A percentile compares a stretch with the other conserved stretches of the same genome.
Conservation (phyloP, 768 basidiomycete genomes). For the Psilocybe tampanensis region DNA sequence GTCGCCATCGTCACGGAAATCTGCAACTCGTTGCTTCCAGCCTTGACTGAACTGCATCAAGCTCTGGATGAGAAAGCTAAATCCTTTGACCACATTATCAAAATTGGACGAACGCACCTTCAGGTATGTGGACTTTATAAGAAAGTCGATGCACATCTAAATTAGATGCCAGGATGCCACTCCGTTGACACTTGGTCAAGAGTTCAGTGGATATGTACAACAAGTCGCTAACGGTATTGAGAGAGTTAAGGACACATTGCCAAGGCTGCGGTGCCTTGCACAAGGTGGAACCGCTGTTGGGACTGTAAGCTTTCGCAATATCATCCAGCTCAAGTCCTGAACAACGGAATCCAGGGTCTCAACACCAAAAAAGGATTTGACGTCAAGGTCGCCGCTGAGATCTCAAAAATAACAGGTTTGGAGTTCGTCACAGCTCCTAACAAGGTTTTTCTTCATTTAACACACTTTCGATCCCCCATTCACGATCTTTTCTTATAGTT, state of each 20-base stretch:
- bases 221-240: conserved; percentile 91
- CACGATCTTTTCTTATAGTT: conserved; percentile 59
- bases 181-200: conserved; percentile 95
- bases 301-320: conserved; percentile 61
- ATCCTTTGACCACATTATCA: conserved; percentile 89
- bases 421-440: conserved; percentile 97
- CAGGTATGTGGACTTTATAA: conserved; percentile 48
- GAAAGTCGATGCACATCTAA: not conserved
- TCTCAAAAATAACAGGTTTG: conserved; percentile 88
- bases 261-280: conserved; percentile 86
- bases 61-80: conserved; percentile 83
- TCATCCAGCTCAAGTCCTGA: conserved; percentile 5
- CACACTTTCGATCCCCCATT: not conserved
- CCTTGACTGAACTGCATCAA: conserved; percentile 79
- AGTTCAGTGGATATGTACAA: conserved; percentile 98
- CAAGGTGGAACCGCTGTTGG: conserved; percentile 99
- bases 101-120: conserved; percentile 97
- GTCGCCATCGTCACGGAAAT: conserved; percentile 94
- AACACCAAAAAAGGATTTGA: conserved; percentile 98
- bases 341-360: conserved; percentile 62
- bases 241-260: conserved; percentile 78
- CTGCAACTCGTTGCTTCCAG: conserved; percentile 76
- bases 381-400: conserved; percentile 88
- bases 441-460: conserved; percentile 59
- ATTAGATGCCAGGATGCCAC: conserved; percentile 78